Conservation (phyloP, 2,329 filamentous ascomycete genomes). For the Fusarium xyrophilum region DNA sequence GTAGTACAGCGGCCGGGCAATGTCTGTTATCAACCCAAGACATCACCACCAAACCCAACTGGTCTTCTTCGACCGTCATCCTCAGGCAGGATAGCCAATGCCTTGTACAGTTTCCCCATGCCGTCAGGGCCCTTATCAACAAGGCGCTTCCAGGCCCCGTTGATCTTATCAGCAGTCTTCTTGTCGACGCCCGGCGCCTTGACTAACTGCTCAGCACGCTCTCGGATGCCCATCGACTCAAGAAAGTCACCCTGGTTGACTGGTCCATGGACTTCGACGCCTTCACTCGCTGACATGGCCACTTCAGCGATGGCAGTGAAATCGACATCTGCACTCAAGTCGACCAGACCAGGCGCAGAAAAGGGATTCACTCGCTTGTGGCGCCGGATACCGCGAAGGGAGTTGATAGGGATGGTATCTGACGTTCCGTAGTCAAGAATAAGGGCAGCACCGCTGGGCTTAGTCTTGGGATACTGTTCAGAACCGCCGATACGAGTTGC, state of each 20-base stretch:
- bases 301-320: slow-evolving; percentile 86
- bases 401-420: slow-evolving; percentile 82
- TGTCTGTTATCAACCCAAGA: slow-evolving; percentile 41
- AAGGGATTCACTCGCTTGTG: slow-evolving; percentile 84
- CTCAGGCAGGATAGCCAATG: slow-evolving; percentile 86
- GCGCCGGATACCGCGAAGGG: slow-evolving; percentile 82
- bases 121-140: slow-evolving; percentile 83
- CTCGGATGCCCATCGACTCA: slow-evolving; percentile 78
- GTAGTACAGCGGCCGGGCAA: neutral
- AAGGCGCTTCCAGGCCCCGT: slow-evolving; percentile 78
- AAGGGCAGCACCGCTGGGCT: slow-evolving; percentile 83
- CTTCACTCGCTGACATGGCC: slow-evolving; percentile 75
- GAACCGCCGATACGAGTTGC: slow-evolving; percentile 82
- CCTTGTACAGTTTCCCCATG: slow-evolving; percentile 97
- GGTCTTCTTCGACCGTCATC: slow-evolving; percentile 76
- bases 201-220: slow-evolving; percentile 74
- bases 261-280: slow-evolving; percentile 91
- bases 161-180: slow-evolving; percentile 66
- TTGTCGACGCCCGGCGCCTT: slow-evolving; percentile 51
- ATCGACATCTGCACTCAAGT: slow-evolving; percentile 92
- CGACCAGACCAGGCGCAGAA: slow-evolving; percentile 78
- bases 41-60: slow-evolving; percentile 88
- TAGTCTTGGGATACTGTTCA: slow-evolving; percentile 58
- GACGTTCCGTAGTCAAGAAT: slow-evolving; percentile 93
- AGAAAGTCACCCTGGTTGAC: slow-evolving; percentile 86